Conservation (phyloP, 2,329 filamentous ascomycete species). For the Fusarium brachygibbosum region DNA sequence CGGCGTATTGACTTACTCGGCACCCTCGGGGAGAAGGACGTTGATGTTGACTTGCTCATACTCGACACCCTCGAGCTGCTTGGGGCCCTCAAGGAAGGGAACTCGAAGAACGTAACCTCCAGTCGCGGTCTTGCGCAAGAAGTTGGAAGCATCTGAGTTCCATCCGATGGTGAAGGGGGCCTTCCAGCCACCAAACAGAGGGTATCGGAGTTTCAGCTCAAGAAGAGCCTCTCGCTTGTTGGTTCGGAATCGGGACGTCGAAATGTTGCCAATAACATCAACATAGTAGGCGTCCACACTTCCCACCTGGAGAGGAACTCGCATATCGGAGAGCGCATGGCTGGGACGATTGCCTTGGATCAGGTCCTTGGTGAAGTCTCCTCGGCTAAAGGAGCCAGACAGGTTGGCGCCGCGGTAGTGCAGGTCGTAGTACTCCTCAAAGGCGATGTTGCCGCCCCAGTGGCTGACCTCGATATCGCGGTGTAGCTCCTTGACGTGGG, state of each 20-base stretch:
- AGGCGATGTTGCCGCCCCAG: constrained; percentile 96
- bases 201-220: constrained; percentile 93
- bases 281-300: constrained; percentile 93
- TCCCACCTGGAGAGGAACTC: constrained; percentile 82
- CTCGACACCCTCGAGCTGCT: constrained; percentile 84
- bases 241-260: constrained; percentile 87
- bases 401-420: constrained; percentile 88
- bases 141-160: constrained; percentile 86
- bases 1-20: constrained; percentile 71
- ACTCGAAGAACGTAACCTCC: constrained; percentile 89
- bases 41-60: constrained; percentile 86
- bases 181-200: constrained; percentile 98
- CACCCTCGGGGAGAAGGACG: constrained; percentile 91
- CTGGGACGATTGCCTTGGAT: constrained; percentile 81
- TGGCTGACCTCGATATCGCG: constrained; percentile 96
- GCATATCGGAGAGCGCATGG: constrained; percentile 84
- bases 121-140: constrained; percentile 75
- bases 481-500: constrained; percentile 82
- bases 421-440: constrained; percentile 93
- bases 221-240: constrained; percentile 83
- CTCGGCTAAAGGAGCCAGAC: constrained; percentile 78
- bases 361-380: constrained; percentile 78
- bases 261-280: constrained; percentile 96
- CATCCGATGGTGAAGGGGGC: constrained; percentile 97
- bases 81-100: constrained; percentile 93